Evolutionary conservation across 2,329 filamentous ascomycete genomes (phyloP).

Genomic region (Blastomyces gilchristii): DNA sequence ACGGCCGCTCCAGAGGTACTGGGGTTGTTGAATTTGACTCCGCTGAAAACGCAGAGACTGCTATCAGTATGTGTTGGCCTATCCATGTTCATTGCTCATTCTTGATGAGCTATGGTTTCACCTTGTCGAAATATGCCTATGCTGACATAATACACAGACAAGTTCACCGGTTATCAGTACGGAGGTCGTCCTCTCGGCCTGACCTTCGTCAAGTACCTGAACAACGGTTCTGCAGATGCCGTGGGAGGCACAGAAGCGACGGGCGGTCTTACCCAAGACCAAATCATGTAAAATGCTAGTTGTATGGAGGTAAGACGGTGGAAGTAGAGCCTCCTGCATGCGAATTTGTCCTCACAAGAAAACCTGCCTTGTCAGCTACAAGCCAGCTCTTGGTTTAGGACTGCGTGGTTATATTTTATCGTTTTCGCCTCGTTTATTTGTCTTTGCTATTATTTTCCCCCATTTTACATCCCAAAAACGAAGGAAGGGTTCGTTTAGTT

Average conservation of each 20-base stretch:
- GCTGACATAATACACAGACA: constrained; percentile 43
- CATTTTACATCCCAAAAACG: neutral
- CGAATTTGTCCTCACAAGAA: neutral
- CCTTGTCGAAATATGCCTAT: neutral
- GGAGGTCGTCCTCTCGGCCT: constrained; percentile 87
- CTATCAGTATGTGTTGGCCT: constrained; percentile 52
- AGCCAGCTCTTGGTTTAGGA: neutral
- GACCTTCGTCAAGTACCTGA: constrained; percentile 88
- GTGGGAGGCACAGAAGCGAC: constrained; percentile 73
- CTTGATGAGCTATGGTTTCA: neutral
- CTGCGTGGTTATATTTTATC: neutral
- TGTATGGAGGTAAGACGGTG: neutral
- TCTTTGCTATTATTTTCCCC: neutral
- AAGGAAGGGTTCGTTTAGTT: neutral
- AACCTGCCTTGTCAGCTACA: neutral
- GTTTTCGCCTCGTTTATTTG: neutral
- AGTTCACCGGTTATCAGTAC: constrained; percentile 97
- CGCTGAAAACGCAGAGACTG: constrained; percentile 75
- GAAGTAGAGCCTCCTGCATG: neutral
- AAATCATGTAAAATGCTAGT: constrained; percentile 67
- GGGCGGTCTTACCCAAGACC: constrained; percentile 75
- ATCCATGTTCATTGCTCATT: constrained; percentile 8
- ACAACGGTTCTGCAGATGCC: constrained; percentile 52
- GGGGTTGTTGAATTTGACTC: constrained; percentile 93
- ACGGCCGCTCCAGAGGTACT: constrained; percentile 85